These are phyloP conservation scores for Ogataea ganodermae DNA, from an alignment of 805 yeast species.

Conservation along the genomic window DNA sequence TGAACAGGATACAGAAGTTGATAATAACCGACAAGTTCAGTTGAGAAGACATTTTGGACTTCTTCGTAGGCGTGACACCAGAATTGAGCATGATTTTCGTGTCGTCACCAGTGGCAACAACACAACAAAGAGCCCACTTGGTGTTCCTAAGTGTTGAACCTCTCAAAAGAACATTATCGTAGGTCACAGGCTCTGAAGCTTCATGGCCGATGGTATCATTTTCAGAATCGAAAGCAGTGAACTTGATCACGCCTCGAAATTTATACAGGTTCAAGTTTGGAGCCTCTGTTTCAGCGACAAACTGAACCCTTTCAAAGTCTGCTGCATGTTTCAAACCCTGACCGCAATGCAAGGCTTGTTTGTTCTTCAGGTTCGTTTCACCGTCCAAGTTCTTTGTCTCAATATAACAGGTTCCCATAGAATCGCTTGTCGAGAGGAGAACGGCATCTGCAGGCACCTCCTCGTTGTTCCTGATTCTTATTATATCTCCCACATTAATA, in stretches of 20 bases:
- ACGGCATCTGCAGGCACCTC: conserved; percentile 79
- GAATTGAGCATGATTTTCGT: conserved; percentile 78
- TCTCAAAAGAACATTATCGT: conserved; percentile 65
- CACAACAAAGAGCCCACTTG: conserved; percentile 73
- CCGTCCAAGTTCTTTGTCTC: conserved; percentile 76
- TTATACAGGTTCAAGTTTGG: conserved; percentile 67
- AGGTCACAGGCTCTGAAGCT: conserved; percentile 57
- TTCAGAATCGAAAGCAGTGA: conserved; percentile 40
- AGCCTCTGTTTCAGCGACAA: conserved; percentile 68
- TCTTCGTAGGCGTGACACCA: conserved; percentile 76
- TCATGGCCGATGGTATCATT: conserved; percentile 30
- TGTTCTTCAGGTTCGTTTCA: conserved; percentile 71
- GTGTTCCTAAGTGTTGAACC: conserved; percentile 76
- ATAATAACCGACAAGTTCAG: conserved; percentile 65
- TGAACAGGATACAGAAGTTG: conserved; percentile 62
- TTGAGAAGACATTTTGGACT: conserved; percentile 63
- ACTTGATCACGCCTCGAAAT: conserved; percentile 67
- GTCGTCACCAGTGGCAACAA: conserved; percentile 75
- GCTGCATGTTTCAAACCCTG: conserved; percentile 52
- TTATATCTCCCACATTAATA: conserved; percentile 70
- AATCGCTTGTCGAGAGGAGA: conserved; percentile 63
- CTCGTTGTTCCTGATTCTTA: conserved; percentile 70
- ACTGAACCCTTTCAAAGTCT: conserved; percentile 59
- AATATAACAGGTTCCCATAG: conserved; percentile 65
- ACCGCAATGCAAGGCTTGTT: conserved; percentile 56